Base-by-base conservation (phyloP, 257 asterid genomes). In the Solanum gracilifrons region DNA sequence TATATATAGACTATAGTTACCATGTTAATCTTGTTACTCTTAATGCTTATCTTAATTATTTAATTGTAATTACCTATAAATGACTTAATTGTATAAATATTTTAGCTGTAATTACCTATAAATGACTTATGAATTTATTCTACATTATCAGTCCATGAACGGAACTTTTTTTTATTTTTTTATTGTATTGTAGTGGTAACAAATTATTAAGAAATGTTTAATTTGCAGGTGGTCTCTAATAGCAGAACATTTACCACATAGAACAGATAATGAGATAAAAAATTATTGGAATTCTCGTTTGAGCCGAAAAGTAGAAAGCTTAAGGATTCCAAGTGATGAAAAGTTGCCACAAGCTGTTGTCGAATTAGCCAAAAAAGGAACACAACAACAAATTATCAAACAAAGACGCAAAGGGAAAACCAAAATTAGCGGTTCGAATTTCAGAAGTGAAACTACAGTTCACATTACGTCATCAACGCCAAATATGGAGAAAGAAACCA, bases 231-330 rank as follows among this genome's bases (percentile, higher is more conserved):
- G 99, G 99, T 94, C 99, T 4, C 4, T 95, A 48, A 96, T 96
- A 33, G 96, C 98, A 16, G 92, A 92, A 21, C 84, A 94, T 75
- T 90, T 96, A 85, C 97, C 98, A 36, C 97, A 98, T 91, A 92
- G 99, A 93, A 96, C 99, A 87, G 99, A 96, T 93, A 96, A 96
- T 90, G 99, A 96, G 89, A 94, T 96, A 3, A 96, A 96, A 35
- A 96, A 96, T 48, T 95, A 96, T 85, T 96, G 99, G 98, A 96
- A 96, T 83, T 96, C 98, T 75, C 99, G 90, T 74, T 76, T 96
- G 15, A 89, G 99, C 89, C 88, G 98, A 86, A 94, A 92, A 86
- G 79, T 93, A 15, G 86, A 92, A 66, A 83, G 89, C 31, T 91
- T 89, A 48, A 93, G 95, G 58, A 89, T 86, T 25, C 91, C 91